These are phyloP conservation scores for Lentinula boryana DNA, from an alignment of 768 basidiomycete species.

Conservation along the genomic window DNA sequence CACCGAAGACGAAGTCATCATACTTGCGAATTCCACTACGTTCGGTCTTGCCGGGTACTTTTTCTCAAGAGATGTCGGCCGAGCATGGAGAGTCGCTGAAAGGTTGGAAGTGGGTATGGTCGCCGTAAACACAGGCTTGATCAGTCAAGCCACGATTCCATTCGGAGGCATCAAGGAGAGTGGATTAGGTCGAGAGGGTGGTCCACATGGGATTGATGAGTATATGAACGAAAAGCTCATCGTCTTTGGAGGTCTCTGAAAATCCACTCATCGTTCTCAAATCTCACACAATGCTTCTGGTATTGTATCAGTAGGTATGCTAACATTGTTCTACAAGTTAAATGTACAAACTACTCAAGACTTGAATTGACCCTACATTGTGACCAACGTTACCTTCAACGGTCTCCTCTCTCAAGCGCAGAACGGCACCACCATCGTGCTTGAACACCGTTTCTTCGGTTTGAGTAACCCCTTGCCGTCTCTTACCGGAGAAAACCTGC, in stretches of 20 bases:
- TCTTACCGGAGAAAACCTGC: conserved; percentile 51
- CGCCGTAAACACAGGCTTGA: conserved; percentile 72
- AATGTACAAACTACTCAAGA: too few species aligned
- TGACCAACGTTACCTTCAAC: conserved; percentile 59
- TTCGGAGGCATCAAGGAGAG: conserved; percentile 93
- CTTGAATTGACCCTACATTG: too few species aligned
- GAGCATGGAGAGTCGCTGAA: conserved; percentile 94
- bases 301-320: background rate
- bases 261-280: too few species aligned
- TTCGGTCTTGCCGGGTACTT: conserved; percentile 94
- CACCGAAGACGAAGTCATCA: conserved; percentile 90
- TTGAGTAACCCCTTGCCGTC: conserved; percentile 65
- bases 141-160: conserved; percentile 76
- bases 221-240: conserved; percentile 82
- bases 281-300: background rate
- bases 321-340: too few species aligned
- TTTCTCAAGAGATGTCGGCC: conserved; percentile 77
- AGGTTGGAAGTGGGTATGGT: conserved; percentile 92
- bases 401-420: conserved; percentile 63
- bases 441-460: conserved; percentile 75
- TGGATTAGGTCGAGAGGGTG: conserved; percentile 81
- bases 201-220: conserved; percentile 80
- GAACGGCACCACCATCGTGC: conserved; percentile 52
- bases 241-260: conserved; percentile 62
- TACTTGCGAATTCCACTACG: conserved; percentile 75